phyloP scores from a whole-genome alignment of 768 basidiomycete genomes.

The Termitomyces sp. region DNA sequence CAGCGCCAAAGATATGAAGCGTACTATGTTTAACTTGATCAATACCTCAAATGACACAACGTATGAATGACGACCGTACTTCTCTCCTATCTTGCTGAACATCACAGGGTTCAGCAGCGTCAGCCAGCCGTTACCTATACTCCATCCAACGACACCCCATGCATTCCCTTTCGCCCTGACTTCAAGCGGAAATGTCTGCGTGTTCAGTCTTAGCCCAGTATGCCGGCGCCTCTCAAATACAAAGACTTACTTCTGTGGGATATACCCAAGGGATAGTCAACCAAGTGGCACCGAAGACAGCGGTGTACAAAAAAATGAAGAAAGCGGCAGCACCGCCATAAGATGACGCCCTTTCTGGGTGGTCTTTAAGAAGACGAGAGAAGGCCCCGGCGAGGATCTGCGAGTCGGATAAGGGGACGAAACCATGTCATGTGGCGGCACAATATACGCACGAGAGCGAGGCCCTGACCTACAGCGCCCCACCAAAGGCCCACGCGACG shows the following conservation, averaged over 20 bases:
- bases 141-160: constrained; percentile 43
- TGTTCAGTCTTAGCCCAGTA: not conserved
- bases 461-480: constrained; percentile 38
- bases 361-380: constrained; percentile 32
- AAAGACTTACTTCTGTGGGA: constrained; percentile 20
- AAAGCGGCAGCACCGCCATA: constrained; percentile 39
- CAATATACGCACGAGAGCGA: constrained; percentile 18
- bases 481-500: constrained; percentile 40
- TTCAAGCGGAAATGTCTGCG: constrained; percentile 37
- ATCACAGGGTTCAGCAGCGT: constrained; percentile 40
- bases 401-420: not conserved
- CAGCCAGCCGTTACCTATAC: constrained; percentile 37
- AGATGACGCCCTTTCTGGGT: constrained; percentile 32
- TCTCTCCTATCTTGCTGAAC: constrained; percentile 35
- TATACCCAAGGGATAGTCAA: constrained; percentile 37
- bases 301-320: constrained; percentile 40
- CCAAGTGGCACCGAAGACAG: constrained; percentile 42
- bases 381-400: constrained; percentile 38
- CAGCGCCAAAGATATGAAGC: constrained; percentile 36
- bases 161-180: constrained; percentile 41
- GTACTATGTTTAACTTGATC: constrained; percentile 22
- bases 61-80: constrained; percentile 13
- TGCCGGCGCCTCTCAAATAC: constrained; percentile 1
- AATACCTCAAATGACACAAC: not conserved
- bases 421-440: not conserved